phyloP scores from a whole-genome alignment of 2,329 filamentous ascomycete genomes.

The Microdochium nivale region DNA sequence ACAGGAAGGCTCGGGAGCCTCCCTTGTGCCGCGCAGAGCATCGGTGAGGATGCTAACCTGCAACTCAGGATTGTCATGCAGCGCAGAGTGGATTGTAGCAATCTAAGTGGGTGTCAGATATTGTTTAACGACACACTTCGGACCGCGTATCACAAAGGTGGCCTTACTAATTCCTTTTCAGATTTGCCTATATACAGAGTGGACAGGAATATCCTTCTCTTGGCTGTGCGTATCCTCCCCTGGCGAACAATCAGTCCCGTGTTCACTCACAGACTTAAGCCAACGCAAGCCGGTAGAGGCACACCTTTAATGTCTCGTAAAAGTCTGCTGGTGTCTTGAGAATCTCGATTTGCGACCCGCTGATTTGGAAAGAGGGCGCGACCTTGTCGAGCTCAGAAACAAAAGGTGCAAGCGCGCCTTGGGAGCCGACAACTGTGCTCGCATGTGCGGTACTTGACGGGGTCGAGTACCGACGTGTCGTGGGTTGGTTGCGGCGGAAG shows the following conservation, averaged over 20 bases:
- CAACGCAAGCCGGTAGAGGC: neutral
- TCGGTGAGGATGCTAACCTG: conserved; percentile 87
- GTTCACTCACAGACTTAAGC: neutral
- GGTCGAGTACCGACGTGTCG: conserved; percentile 29
- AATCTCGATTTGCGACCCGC: conserved; percentile 72
- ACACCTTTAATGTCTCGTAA: conserved; percentile 81
- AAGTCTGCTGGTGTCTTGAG: conserved; percentile 79
- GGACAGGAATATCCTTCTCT: conserved; percentile 79
- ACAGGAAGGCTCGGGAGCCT: conserved; percentile 77
- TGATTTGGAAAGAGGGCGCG: conserved; percentile 81
- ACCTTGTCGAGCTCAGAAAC: conserved; percentile 73
- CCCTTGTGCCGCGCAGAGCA: conserved; percentile 80
- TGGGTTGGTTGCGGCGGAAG: neutral
- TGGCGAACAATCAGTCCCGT: conserved; percentile 21
- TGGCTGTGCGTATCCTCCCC: conserved; percentile 74
- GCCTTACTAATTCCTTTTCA: conserved; percentile 71
- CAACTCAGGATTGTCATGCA: conserved; percentile 66
- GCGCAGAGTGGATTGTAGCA: conserved; percentile 63
- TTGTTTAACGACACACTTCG: too few species aligned
- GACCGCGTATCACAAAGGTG: too few species aligned
- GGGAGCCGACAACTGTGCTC: conserved; percentile 18
- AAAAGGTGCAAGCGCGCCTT: conserved; percentile 43
- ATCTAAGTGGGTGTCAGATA: conserved; percentile 41
- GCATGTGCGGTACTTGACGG: conserved; percentile 16
- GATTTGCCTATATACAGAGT: conserved; percentile 94